Evolutionary conservation across 164 flowering plant genomes (phyloP), one percentile per base, ranked within the genome.

Genomic region (Stephania cephalantha): DNA sequence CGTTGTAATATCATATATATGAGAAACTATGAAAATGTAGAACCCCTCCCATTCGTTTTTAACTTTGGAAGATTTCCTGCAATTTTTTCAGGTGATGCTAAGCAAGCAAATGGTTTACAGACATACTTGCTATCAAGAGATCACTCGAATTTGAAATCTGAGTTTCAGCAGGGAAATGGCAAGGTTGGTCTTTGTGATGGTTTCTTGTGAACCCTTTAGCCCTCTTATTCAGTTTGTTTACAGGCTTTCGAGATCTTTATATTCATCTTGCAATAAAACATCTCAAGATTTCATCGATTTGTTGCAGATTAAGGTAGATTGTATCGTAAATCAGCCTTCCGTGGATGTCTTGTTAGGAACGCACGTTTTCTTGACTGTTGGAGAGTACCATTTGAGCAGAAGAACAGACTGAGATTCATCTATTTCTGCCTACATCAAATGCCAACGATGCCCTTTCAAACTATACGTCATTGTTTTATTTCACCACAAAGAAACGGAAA

Each of bases 121-220:
- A 78, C 83, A 0, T 93, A 86, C 69, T 76, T 95, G 75, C 73
- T 85, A 45, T 86, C 91, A 9, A 86, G 96, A 73, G 98, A 95
- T 78, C 85, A 87, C 74, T 53, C 80, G 18, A 82, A 80, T 67
- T 76, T 95, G 85, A 93, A 85, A 80, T 74, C 88, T 1, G 97
- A 93, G 74, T 90, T 93, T 78, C 93, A 88, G 64, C 64, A 1
- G 9, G 87, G 89, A 73, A 79, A 87, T 71, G 90, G 90, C 50
- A 89, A 89, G 91, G 94, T 95, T 48, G 30, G 86, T 52, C 71
- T 71, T 17, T 8, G 7, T 25, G 7, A 17, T 68, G 45, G 30
- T n/a, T 15, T 58, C n/a, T 18, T 46, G 1, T 15, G 25, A 7
- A 9, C 15, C 18, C 1, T 12, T 17, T 15, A 50, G 46, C 7